Base-by-base conservation (phyloP, 2,329 filamentous ascomycete species). In the Fonsecaea multimorphosa region DNA sequence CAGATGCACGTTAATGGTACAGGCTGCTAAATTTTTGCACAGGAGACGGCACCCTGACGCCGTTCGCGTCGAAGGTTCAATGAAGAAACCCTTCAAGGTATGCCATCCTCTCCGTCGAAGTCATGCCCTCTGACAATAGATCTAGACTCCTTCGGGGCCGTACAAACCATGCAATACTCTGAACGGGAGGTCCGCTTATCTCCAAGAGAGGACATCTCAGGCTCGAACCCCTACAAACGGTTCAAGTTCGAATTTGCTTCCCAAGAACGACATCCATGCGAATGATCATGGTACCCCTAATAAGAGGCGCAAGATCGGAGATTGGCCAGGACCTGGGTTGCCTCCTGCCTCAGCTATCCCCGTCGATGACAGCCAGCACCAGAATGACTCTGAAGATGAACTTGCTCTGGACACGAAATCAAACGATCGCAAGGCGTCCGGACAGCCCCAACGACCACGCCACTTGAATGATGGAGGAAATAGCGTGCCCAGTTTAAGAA, bases 311-410 rank as follows among this genome's bases (percentile, higher is more conserved):
- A 69, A 60, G 38, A 32, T 61, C n/a, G 60, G 51, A n/a, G 36
- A 60, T 32, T 27, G 44, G 29, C 51, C 32, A 29, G 19, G 27
- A 36, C 22, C 14, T 22, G 64, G 58, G 36, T 32, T 49, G 22
- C 51, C 52, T 53, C 36, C 49, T 22, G 36, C 19, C 0, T 57
- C 58, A 6, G 49, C 58, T 7, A 65, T 68, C 56, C 36, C 19
- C 31, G 9, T 64, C 16, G 62, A 65, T 27, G 56, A 66, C 44
- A 61, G 55, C 19, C 59, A 69, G 34, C 31, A 24, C 11, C 34
- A 19, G 9, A 56, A 67, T 38, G 64, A 67, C 40, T 69, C 67
- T 24, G 34, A 61, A 51, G 67, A 69, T 53, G 67, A 69, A 51
- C 60, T 69, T 36, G 27, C 44, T n/a, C 53, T 69, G 12, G 55